Evolutionary conservation across 345 rosid species (phyloP), one percentile per base, ranked within the genome.

Genomic region (Camelina neglecta): DNA sequence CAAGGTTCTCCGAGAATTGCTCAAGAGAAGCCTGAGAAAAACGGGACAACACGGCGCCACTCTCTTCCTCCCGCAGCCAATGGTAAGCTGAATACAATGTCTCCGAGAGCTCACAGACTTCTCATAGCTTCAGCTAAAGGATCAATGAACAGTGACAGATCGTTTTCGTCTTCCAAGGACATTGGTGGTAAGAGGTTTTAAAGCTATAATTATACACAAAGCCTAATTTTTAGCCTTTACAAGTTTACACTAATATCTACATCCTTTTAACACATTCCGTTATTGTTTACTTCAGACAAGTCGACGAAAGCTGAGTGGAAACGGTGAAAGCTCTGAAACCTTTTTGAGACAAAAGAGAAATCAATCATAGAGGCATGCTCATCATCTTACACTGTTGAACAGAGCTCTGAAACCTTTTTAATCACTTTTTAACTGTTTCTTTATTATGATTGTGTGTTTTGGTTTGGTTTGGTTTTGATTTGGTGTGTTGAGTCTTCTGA

Each of bases 31-130:
- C 72, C 72, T 50, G 93, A 83, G 78, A 88, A 80, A 60, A 82
- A 80, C 63, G 86, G 84, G 61, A 53, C 73, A 62, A 81, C 82
- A 44, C 74, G 98, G 70, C 85, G 97, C 69, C 87, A 85, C 81
- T 93, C 98, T 73, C 86, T 93, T 76, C 97, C 97, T 45, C 81
- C 89, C 69, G 85, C 86, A 47, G 72, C 75, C 33, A 83, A 77
- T 73, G 87, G 81, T 23, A 88, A 82, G 80, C 73, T 79, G 54
- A 75, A 79, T 82, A 79, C 93, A 54, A 75, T 72, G 65, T 90
- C 98, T 9, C 93, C 92, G 64, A 81, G 86, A 24, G 91, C 85
- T 44, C 87, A 85, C 45, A 79, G 80, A 73, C 76, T 83, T 47
- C 87, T 87, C 41, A 83, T 83, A 72, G 80, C 83, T 61, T 81